A percentile compares a stretch with the other conserved stretches of the same genome.
Conservation (phyloP, 495 filamentous ascomycete genomes). For the Chlorociboria aeruginascens region DNA sequence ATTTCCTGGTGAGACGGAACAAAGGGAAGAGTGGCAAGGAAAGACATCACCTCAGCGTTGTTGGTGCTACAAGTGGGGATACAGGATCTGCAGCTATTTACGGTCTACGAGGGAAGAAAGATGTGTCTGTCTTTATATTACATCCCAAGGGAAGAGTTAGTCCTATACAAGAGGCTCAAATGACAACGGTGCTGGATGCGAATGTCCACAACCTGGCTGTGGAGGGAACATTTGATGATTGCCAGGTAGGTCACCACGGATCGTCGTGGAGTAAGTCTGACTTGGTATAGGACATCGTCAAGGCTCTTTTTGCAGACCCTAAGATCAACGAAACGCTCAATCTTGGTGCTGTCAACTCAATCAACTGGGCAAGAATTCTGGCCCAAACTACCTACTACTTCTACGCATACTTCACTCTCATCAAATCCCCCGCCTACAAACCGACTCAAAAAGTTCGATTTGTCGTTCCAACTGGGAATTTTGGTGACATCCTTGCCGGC, state of each 20-base stretch:
- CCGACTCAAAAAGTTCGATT: constrained; percentile 55
- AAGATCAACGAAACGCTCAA: constrained; percentile 60
- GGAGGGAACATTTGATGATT: constrained; percentile 87
- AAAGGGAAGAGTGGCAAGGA: constrained; percentile 55
- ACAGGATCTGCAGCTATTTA: constrained; percentile 95
- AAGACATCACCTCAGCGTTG: constrained; percentile 76
- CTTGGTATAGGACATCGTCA: constrained; percentile 63
- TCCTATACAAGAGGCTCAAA: constrained; percentile 86
- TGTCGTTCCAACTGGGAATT: constrained; percentile 87
- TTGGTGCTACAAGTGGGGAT: constrained; percentile 89
- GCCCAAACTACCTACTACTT: constrained; percentile 94
- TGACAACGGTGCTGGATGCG: constrained; percentile 77
- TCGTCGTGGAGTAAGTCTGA: constrained; percentile 1
- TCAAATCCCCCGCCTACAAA: constrained; percentile 33
- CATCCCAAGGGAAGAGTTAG: constrained; percentile 74
- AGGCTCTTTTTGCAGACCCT: constrained; percentile 77
- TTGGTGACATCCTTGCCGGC: constrained; percentile 89
- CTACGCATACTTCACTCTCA: constrained; percentile 74
- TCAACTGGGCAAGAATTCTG: constrained; percentile 83
- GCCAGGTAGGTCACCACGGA: constrained; percentile 44
- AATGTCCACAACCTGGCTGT: constrained; percentile 88
- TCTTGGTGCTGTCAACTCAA: constrained; percentile 79
- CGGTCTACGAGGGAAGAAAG: constrained; percentile 92
- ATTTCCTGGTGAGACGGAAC: constrained; percentile 79
- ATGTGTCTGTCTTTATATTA: constrained; percentile 84